Conservation (phyloP, 2,329 filamentous ascomycete genomes). For the Talaromyces amestolkiae region DNA sequence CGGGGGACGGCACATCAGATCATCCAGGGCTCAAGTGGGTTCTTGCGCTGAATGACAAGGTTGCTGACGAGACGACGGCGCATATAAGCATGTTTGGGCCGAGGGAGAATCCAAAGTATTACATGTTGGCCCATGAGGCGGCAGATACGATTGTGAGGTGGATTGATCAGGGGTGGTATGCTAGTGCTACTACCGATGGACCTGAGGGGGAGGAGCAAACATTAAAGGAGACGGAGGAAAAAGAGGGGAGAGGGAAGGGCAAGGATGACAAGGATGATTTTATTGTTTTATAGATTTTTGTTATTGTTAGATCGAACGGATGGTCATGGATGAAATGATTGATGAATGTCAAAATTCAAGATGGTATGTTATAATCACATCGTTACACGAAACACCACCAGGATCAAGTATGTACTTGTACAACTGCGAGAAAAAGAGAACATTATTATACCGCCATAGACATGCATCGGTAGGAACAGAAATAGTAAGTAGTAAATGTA, state of each 20-base stretch:
- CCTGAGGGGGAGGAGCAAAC: background rate
- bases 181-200: constrained; percentile 25
- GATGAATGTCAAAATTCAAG: background rate
- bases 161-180: constrained; percentile 43
- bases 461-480: background rate
- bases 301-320: background rate
- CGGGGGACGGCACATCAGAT: constrained; percentile 24
- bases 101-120: constrained; percentile 46
- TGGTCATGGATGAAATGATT: background rate
- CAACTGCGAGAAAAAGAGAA: background rate
- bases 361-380: constrained; percentile 2
- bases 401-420: background rate
- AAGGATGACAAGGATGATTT: constrained; percentile 21
- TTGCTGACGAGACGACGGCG: constrained; percentile 72
- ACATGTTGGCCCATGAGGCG: constrained; percentile 38
- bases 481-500: background rate
- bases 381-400: background rate
- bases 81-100: constrained; percentile 60
- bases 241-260: constrained; percentile 9
- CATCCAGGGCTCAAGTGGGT: constrained; percentile 57
- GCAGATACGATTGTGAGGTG: constrained; percentile 39
- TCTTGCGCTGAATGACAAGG: constrained; percentile 73
- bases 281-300: constrained; percentile 11
- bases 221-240: background rate
- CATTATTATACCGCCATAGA: background rate